Conservation (phyloP, 2,329 filamentous ascomycete species). For the Hymenoscyphus fructigenus region DNA sequence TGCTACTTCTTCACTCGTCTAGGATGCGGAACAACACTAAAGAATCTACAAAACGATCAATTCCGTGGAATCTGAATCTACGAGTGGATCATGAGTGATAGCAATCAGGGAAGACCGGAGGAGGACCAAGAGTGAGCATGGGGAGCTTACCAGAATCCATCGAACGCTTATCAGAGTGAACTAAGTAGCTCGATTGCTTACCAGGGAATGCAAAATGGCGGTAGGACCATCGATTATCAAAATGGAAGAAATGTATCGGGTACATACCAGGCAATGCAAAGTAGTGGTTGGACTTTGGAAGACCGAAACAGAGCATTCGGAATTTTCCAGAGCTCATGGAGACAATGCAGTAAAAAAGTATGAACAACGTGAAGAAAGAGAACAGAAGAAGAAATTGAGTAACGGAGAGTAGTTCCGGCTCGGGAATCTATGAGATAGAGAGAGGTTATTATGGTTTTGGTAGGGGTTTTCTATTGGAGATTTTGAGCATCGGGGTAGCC, state of each 20-base stretch:
- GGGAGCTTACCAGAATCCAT: background rate
- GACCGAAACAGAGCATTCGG: background rate
- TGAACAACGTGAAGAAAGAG: too few relatives aligned
- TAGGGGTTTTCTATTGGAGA: too few relatives aligned
- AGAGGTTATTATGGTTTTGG: too few relatives aligned
- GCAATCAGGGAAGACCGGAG: background rate
- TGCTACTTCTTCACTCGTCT: background rate
- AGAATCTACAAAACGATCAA: background rate
- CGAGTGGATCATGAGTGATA: conserved; percentile 5
- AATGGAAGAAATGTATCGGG: background rate
- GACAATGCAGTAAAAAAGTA: too few relatives aligned
- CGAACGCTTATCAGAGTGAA: background rate
- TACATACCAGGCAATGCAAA: background rate
- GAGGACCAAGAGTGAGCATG: background rate
- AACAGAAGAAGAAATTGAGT: too few relatives aligned
- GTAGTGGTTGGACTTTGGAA: background rate
- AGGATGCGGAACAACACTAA: background rate
- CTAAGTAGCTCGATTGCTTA: background rate
- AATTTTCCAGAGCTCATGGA: too few relatives aligned
- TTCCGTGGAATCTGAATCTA: background rate
- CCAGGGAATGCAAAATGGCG: background rate
- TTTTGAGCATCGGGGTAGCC: too few relatives aligned
- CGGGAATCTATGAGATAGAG: too few relatives aligned
- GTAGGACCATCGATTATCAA: background rate
- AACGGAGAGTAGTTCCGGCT: too few relatives aligned